A percentile compares a stretch with the other conserved stretches of the same genome.
phyloP scores from a whole-genome alignment of 345 rosid species.

The Euphorbia peplus region DNA sequence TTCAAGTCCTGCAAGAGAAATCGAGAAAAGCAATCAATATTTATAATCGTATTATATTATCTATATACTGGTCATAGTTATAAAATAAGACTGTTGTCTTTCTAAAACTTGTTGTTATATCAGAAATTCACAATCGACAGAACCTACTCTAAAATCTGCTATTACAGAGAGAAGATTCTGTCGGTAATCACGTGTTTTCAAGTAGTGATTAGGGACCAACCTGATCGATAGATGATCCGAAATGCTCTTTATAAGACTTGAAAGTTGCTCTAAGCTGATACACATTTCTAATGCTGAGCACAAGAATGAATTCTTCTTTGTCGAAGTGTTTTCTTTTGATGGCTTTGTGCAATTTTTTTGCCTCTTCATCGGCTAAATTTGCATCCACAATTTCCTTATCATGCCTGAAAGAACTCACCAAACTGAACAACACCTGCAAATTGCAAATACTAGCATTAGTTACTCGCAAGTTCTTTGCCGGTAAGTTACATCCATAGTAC shows the following conservation, averaged over 20 bases:
- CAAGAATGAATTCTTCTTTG: constrained; percentile 51
- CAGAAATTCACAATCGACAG: too few relatives aligned
- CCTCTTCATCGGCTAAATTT: constrained; percentile 59
- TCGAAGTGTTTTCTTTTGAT: constrained; percentile 53
- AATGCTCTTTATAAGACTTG: constrained; percentile 44
- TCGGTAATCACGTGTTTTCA: too few relatives aligned
- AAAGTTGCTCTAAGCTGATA: constrained; percentile 78
- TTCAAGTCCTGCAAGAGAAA: constrained; percentile 50
- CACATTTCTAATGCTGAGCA: constrained; percentile 66
- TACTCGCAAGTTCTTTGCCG: too few relatives aligned
- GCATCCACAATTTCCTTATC: constrained; percentile 54
- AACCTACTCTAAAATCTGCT: too few relatives aligned
- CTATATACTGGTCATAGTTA: too few relatives aligned
- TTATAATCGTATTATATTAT: too few relatives aligned
- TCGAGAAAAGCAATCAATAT: background rate
- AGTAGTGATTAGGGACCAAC: too few relatives aligned
- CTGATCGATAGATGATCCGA: constrained; percentile 56
- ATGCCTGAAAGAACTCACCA: constrained; percentile 72
- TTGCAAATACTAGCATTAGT: constrained; percentile 3
- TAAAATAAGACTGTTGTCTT: too few relatives aligned
- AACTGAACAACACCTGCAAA: constrained; percentile 54
- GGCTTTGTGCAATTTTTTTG: constrained; percentile 55
- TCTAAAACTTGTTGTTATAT: too few relatives aligned
- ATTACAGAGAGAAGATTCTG: too few relatives aligned
- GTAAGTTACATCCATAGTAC: too few relatives aligned